Base-by-base conservation (phyloP, 345 rosid species). In the Fremontodendron californicum region DNA sequence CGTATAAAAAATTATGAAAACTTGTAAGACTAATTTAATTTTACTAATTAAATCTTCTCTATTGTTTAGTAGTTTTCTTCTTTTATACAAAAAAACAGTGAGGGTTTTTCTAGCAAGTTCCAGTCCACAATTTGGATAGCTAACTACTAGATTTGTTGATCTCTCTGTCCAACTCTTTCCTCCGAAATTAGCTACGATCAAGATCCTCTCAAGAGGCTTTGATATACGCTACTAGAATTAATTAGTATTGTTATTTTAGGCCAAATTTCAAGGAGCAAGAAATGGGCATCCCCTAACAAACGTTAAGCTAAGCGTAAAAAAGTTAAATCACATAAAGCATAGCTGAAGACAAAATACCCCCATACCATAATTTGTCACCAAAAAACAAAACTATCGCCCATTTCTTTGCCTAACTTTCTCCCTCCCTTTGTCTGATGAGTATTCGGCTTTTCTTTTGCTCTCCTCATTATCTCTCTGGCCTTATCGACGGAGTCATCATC, bases 221-320 rank as follows among this genome's bases (percentile, higher is more conserved):
- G 10, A 57, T 23, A 33, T 63, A 63, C 45, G 45, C 43, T 60
- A 63, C 25, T 63, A 35, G 25, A 63, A 35, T 8, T 35, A 33
- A 35, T 64, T 64, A 64, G 13, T 35, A 35, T 64, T 8, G 45
- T 64, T 35, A 37, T 0, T 64, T 35, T 37, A 64, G 69, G 46
- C 62, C 75, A 31, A 51, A 31, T 19, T 71, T 33, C 15, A 19
- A 51, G 77, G 48, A 65, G 18, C 71, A 48, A 62, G 62, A 76
- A 65, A 52, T 64, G 78, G 45, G 13, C 78, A 48, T 46, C 46
- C 71, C 62, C 9, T 21, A 68, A 68, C 73, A 43, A 42, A 39
- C 12, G 51, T 31, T 43, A 45, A 45, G 64, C 39, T 43, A 29
- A 19, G 42, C 71, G 60, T 62, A 75, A 75, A 75, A 27, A 45